Base-by-base conservation (phyloP, 495 filamentous ascomycete genomes). In the Aspergillus nidulans region DNA sequence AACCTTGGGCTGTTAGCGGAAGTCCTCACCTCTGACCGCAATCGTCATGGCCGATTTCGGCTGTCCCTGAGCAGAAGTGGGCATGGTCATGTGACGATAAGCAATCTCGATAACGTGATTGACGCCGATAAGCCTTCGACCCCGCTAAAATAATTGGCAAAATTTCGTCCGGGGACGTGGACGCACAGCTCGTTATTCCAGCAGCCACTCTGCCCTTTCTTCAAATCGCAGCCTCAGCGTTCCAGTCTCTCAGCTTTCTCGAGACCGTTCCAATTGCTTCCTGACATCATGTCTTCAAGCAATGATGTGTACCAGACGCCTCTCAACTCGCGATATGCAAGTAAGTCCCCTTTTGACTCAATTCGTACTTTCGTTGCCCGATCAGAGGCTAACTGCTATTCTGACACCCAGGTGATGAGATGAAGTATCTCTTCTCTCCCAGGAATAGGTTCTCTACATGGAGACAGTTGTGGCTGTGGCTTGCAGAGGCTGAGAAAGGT, bases 401-500 rank as follows among this genome's bases (percentile, higher is more conserved):
- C 18, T 55, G 60, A 59, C 59, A 46, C 59, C 52, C 51, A 78
- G 74, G 76, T 59, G 57, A 58, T 61, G 76, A 77, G 74, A 76
- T 77, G 75, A 72, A 71, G 52, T 72, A 71, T 25, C 69, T 92
- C 57, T 95, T 92, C 74, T 85, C 81, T 28, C 82, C 82, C 51
- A 81, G 89, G 25, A 82, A 78, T 50, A 80, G 90, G n/a, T 78
- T 79, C 62, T 81, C 83, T 6, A 90, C 83, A 30, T 94, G 90
- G 90, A 82, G 90, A 59, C 73, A 85, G 59, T 77, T 95, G 43
- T 95, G 90, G 90, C 63, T 91, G 24, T 87, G 81, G 78, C 84
- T 95, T 12, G 90, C 90, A n/a, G 85, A 91, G 76, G 79, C 82
- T 23, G 83, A 95, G 72, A 85, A 86, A 70, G 85, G 89, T 76